Base-by-base conservation (phyloP, 1,284 basidiomycete genomes). In the Ustilago cynodontis region DNA sequence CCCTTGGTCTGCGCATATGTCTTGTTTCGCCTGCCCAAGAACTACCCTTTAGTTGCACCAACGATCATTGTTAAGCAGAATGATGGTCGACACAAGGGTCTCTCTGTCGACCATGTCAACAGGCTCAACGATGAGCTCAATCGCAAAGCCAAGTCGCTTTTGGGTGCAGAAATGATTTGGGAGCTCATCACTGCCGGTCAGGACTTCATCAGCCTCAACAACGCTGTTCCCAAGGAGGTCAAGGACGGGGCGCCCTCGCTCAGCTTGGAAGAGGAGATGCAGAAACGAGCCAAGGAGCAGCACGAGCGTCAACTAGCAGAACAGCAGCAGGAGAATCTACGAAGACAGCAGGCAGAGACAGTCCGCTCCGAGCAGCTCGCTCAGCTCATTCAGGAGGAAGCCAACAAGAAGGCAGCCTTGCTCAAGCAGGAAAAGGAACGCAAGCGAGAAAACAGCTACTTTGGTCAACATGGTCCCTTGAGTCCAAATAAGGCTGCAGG, bases 111-210 rank as follows among this genome's bases (percentile, higher is more conserved):
- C 28, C 69, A 83, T 14, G 51, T 82, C 8, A 33, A 39, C 35
- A 59, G 59, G 50, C 74, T 86, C 16, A 63, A 47, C 41, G 70
- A 63, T 37, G 66, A 66, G 39, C 66, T 85, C 54, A 65, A 67
- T 24, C 52, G 49, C 16, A 79, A 80, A 16, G 81, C 83, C n/a
- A 75, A 68, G 24, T 55, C 65, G 26, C 73, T 85, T 16, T 49
- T 85, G 3, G 85, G 85, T 22, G 73, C 80, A 13, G 85, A 86
- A 45, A 86, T 86, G 86, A 71, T 86, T 31, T 86, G 85, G 80
- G 86, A 86, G 67, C 75, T 86, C 33, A 80, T 85, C 54, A 77
- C 59, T 8, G 33, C 59, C 28, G 82, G 70, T 3, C 82, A 83
- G 53, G 83, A 85, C 31, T 84, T 69, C 20, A 81, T 85, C 63